These are phyloP conservation scores for Sequoia sempervirens DNA, from an alignment of 75 land plant genomes.

Conservation along the genomic window DNA sequence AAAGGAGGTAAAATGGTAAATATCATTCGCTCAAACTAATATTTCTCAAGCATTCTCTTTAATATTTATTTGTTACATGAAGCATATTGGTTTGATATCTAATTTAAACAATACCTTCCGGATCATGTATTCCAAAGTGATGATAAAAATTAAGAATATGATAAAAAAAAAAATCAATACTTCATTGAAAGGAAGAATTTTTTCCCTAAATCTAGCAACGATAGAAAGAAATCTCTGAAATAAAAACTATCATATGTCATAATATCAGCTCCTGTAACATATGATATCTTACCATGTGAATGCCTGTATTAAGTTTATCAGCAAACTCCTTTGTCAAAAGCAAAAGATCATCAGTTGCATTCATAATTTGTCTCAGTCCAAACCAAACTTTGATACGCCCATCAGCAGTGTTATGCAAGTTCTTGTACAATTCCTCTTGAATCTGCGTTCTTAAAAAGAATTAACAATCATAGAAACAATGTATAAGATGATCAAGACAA, in stretches of 20 bases:
- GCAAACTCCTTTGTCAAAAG: conserved; percentile 74
- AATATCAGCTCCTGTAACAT: not conserved
- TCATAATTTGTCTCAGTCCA: conserved; percentile 91
- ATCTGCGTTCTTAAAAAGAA: conserved; percentile 32
- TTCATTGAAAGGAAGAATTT: not conserved
- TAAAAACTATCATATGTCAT: not conserved
- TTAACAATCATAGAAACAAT: not conserved
- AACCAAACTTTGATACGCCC: conserved; percentile 91
- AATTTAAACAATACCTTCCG: not conserved
- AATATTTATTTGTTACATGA: not conserved
- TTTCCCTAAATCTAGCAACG: not conserved
- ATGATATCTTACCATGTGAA: conserved; percentile 70
- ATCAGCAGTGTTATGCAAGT: conserved; percentile 70
- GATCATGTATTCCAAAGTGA: not conserved
- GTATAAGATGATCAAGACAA: not conserved
- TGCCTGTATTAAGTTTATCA: conserved; percentile 71
- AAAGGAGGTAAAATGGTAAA: too few species aligned
- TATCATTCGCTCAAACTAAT: not conserved
- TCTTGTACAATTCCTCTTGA: conserved; percentile 68
- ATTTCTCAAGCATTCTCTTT: not conserved
- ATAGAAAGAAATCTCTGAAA: not conserved
- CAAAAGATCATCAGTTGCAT: conserved; percentile 74
- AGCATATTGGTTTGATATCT: not conserved
- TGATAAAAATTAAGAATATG: not conserved
- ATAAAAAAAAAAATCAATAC: not conserved